Evolutionary conservation across 371 early-diverging fungal genomes (phyloP).

Genomic region (Mycotypha africana): DNA sequence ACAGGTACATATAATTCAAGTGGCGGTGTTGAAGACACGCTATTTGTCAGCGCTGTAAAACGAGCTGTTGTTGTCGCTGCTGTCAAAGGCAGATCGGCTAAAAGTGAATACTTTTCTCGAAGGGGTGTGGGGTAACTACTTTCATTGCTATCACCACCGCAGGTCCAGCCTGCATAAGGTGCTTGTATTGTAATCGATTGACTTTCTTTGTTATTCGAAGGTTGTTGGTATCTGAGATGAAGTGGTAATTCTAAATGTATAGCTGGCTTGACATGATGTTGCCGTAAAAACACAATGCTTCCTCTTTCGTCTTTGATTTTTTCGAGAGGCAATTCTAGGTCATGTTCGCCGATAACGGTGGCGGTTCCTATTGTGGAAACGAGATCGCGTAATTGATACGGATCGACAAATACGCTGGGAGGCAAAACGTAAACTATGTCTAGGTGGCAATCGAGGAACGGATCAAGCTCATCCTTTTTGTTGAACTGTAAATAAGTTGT

Average conservation of each 20-base stretch:
- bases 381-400: constrained; percentile 28
- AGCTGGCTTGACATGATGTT: background rate
- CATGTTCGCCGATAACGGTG: constrained; percentile 36
- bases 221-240: constrained; percentile 42
- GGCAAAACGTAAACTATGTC: constrained; percentile 37
- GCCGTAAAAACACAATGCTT: constrained; percentile 33
- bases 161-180: constrained; percentile 40
- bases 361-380: constrained; percentile 4
- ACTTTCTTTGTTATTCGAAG: constrained; percentile 12
- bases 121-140: constrained; percentile 7
- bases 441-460: constrained; percentile 13
- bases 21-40: background rate
- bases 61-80: background rate
- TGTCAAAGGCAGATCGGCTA: constrained; percentile 1
- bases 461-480: background rate
- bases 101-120: constrained; percentile 1
- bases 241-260: constrained; percentile 31
- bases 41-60: constrained; percentile 3
- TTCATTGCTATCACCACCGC: constrained; percentile 2
- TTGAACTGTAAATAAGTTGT: constrained; percentile 7
- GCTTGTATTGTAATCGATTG: constrained; percentile 19
- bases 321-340: constrained; percentile 40
- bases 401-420: constrained; percentile 44
- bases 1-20: constrained; percentile 28
- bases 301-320: constrained; percentile 32